Evolutionary conservation across 495 filamentous ascomycete genomes (phyloP).

Genomic region (Astrothelium subdiscretum): DNA sequence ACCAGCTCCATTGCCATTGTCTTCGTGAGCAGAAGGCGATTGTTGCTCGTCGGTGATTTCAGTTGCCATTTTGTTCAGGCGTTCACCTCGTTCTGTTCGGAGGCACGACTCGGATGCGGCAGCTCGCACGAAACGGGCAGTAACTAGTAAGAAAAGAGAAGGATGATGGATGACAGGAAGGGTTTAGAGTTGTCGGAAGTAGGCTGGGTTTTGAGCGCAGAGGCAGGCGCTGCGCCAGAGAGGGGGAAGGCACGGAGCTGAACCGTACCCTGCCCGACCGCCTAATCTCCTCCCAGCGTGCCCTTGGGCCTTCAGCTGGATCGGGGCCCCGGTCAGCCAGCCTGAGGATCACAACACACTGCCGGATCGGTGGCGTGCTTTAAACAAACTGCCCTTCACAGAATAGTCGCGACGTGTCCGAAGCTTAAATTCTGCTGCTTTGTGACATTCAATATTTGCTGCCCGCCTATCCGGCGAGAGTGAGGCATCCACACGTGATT

Average conservation of each 20-base stretch:
- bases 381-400: not conserved
- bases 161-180: conserved; percentile 2
- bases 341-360: not conserved
- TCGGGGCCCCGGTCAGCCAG: not conserved
- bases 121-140: conserved; percentile 3
- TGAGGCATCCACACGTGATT: not conserved
- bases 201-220: conserved; percentile 3
- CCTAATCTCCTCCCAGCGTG: conserved; percentile 4
- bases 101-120: conserved; percentile 3
- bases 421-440: not conserved
- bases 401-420: not conserved
- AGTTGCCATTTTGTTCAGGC: conserved; percentile 19
- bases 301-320: too few relatives aligned
- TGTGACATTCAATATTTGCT: too few relatives aligned
- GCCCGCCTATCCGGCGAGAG: not conserved
- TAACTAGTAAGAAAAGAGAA: conserved; percentile 2
- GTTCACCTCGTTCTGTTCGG: not conserved
- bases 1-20: conserved; percentile 46
- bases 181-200: conserved; percentile 3
- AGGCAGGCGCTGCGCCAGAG: conserved; percentile 1
- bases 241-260: conserved; percentile 3
- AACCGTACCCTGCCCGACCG: not conserved
- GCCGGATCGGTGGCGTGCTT: not conserved
- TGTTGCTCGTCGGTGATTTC: conserved; percentile 35
- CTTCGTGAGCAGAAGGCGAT: conserved; percentile 40